These are phyloP conservation scores for Vinca minor DNA, from an alignment of 257 asterid species.

Conservation along the genomic window DNA sequence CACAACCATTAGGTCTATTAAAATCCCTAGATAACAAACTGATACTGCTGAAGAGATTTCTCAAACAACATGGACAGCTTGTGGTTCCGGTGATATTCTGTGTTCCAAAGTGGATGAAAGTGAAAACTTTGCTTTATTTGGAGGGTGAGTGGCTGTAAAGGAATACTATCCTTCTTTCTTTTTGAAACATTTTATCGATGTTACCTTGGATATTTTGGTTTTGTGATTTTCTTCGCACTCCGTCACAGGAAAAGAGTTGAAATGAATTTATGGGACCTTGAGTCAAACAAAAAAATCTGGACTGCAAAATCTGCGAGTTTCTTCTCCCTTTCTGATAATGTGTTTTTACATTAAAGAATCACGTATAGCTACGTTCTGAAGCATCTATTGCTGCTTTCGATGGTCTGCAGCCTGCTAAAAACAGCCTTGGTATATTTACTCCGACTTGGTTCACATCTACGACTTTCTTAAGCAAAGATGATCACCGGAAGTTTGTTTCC, in stretches of 20 bases:
- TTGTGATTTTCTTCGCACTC: background rate
- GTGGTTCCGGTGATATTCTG: slow-evolving; percentile 65
- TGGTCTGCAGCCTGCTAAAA: slow-evolving; percentile 65
- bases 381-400: slow-evolving; percentile 17
- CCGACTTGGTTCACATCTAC: slow-evolving; percentile 90
- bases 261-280: slow-evolving; percentile 80
- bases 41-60: slow-evolving; percentile 37
- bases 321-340: slow-evolving; percentile 7
- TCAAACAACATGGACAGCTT: slow-evolving; percentile 42
- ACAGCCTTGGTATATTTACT: slow-evolving; percentile 72
- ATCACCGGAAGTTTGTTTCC: slow-evolving; percentile 78
- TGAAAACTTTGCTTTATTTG: slow-evolving; percentile 70
- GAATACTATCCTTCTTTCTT: background rate
- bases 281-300: slow-evolving; percentile 49
- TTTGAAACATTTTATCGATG: background rate
- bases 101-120: slow-evolving; percentile 54
- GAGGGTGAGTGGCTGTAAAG: slow-evolving; percentile 57
- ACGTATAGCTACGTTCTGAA: slow-evolving; percentile 1
- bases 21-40: slow-evolving; percentile 27
- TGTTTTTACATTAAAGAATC: slow-evolving; percentile 3
- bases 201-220: background rate
- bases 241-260: slow-evolving; percentile 80
- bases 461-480: slow-evolving; percentile 68
- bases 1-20: slow-evolving; percentile 40
- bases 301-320: slow-evolving; percentile 71